phyloP scores from a whole-genome alignment of 768 basidiomycete species.

The Rhizopogon salebrosus region DNA sequence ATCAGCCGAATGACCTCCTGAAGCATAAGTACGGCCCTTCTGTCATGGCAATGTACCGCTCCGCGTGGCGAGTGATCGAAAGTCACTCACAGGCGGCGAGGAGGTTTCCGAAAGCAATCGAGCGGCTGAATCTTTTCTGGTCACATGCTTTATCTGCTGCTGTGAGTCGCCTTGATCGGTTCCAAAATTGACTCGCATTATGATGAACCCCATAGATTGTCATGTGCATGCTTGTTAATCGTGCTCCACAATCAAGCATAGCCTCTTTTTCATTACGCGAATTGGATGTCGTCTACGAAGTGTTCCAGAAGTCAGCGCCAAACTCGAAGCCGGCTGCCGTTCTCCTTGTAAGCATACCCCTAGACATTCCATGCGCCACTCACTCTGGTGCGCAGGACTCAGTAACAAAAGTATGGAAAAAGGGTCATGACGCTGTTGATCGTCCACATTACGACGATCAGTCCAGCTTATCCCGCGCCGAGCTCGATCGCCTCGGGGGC shows the following conservation, averaged over 20 bases:
- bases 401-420: conserved; percentile 35
- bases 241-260: conserved; percentile 44
- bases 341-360: conserved; percentile 33
- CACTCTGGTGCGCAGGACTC: conserved; percentile 27
- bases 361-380: background rate
- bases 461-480: conserved; percentile 30
- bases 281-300: conserved; percentile 35
- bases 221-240: conserved; percentile 50
- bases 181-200: background rate
- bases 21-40: conserved; percentile 64
- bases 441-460: conserved; percentile 19
- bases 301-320: conserved; percentile 45
- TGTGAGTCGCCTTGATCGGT: conserved; percentile 33
- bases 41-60: conserved; percentile 67
- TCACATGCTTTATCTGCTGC: conserved; percentile 61
- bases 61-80: conserved; percentile 61
- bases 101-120: conserved; percentile 34
- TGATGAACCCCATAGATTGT: conserved; percentile 38
- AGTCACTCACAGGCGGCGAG: conserved; percentile 40
- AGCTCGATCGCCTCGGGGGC: conserved; percentile 48
- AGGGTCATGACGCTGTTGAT: conserved; percentile 39
- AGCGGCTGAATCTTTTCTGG: conserved; percentile 53
- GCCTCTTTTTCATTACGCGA: conserved; percentile 43
- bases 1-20: conserved; percentile 50
- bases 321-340: conserved; percentile 40